Conservation (phyloP, 139 green algal species). For the Gonium pectorale region DNA sequence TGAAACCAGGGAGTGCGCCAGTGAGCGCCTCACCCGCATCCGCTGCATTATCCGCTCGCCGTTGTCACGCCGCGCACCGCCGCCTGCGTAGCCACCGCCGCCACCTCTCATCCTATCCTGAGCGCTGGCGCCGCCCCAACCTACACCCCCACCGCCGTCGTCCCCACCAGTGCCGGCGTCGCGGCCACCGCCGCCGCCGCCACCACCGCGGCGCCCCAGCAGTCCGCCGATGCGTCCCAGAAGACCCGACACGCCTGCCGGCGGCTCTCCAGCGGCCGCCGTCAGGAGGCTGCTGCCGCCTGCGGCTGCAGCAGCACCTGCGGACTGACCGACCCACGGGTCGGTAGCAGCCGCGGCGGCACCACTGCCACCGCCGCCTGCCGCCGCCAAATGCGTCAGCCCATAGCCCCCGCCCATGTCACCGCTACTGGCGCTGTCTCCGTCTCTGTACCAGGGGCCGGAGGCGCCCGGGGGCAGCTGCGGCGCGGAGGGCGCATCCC, state of each 20-base stretch:
- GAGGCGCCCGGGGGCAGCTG: no score
- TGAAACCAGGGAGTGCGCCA: no score
- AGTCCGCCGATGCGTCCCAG: neutral
- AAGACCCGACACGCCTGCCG: conserved; percentile 6
- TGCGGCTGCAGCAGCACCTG: no score
- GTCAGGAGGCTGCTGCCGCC: conserved; percentile 3
- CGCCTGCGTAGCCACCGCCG: neutral
- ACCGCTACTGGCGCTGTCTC: no score
- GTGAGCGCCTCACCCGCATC: conserved; percentile 14
- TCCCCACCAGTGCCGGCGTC: neutral
- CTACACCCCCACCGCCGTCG: conserved; percentile 7
- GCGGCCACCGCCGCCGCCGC: neutral
- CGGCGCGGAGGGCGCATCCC: no score
- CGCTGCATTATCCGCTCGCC: neutral
- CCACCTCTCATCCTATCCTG: neutral
- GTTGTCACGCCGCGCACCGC: no score
- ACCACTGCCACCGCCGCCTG: no score
- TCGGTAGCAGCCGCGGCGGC: no score
- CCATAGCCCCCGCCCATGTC: no score
- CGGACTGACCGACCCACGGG: no score
- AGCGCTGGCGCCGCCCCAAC: neutral
- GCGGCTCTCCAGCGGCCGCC: neutral
- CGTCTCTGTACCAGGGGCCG: no score
- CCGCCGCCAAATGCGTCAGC: no score
- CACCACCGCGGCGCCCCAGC: neutral